A percentile compares a stretch with the other conserved stretches of the same genome.
These are phyloP conservation scores for Pelagophyceae sp. DNA, from an alignment of 352 stramenopile species.

Conservation along the genomic window DNA sequence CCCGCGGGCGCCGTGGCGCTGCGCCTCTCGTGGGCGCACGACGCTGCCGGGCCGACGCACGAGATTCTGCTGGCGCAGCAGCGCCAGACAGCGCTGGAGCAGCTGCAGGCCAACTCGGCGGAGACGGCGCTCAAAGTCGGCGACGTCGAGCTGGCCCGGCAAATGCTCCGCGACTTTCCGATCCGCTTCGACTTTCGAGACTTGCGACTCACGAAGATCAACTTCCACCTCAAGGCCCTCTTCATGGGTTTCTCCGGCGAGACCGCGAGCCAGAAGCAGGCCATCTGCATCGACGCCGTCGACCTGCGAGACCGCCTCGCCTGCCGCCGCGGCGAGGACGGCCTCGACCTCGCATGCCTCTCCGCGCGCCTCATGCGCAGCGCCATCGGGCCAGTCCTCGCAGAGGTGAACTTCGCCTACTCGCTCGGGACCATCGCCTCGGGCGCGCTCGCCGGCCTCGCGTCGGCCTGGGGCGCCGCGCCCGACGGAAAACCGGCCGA, in stretches of 20 bases:
- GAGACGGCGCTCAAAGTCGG: conserved; percentile 5
- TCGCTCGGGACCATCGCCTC: too few species aligned
- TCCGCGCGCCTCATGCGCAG: too few species aligned
- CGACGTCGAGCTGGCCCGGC: neutral
- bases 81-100: neutral
- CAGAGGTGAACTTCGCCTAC: too few species aligned
- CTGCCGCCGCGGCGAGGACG: too few species aligned
- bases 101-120: conserved; percentile 2
- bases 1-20: neutral
- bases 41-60: neutral
- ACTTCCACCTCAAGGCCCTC: conserved; percentile 8
- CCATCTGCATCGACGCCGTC: too few species aligned
- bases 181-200: neutral
- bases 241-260: conserved; percentile 18
- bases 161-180: conserved; percentile 10
- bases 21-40: neutral
- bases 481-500: too few species aligned
- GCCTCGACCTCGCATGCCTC: too few species aligned
- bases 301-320: too few species aligned
- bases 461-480: too few species aligned
- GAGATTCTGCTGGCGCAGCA: neutral
- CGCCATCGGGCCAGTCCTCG: too few species aligned
- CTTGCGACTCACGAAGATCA: neutral
- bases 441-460: too few species aligned
- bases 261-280: too few species aligned